Base-by-base conservation (phyloP, 1,284 basidiomycete genomes). In the Fomitiporia mediterranea region DNA sequence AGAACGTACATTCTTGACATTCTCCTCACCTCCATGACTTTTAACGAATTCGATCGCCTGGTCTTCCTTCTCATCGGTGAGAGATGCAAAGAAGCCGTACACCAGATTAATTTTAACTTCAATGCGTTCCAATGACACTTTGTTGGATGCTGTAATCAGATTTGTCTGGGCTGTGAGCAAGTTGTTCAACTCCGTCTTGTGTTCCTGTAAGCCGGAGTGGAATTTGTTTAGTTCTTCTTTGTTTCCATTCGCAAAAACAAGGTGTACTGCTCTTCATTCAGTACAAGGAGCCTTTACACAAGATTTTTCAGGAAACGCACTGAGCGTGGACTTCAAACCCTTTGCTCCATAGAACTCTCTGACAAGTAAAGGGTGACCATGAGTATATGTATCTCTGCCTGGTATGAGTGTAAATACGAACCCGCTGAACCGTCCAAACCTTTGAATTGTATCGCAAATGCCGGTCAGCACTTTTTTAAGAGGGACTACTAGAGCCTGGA, bases 341-440 rank as follows among this genome's bases (percentile, higher is more conserved):
- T 56, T 61, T 15, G 34, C 38, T 15, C 60, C 55, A 28, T 61
- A 60, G 53, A 55, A 61, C 11, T 39, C 49, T 25, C 60, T 61
- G 9, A 15, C 3, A 27, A 30, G 6, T 46, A 21, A 23, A 43
- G 21, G 5, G 23, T n/a, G 6, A 27, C 23, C 38, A 51, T 11
- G 15, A 11, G 11, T 23, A 13, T 11, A 15, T 7, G 8, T 43
- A 21, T 15, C 17, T 39, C 11, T 11, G 5, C 19, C 11, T 11
- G 35, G 25, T 13, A 37, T 19, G 30, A 21, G 15, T 15, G 15
- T 6, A 28, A 1, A 25, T 11, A 44, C 60, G 6, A 2, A 61
- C 60, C 60, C 59, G 58, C 60, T 57, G 44, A 61, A 61, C 25
- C 50, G 44, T n/a, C 60, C 60, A 21, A 61, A 61, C 13, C 60